A percentile compares a stretch with the other conserved stretches of the same genome.
These are phyloP conservation scores for Pyrenochaeta sp. DNA, from an alignment of 2,329 filamentous ascomycete genomes.

Conservation along the genomic window DNA sequence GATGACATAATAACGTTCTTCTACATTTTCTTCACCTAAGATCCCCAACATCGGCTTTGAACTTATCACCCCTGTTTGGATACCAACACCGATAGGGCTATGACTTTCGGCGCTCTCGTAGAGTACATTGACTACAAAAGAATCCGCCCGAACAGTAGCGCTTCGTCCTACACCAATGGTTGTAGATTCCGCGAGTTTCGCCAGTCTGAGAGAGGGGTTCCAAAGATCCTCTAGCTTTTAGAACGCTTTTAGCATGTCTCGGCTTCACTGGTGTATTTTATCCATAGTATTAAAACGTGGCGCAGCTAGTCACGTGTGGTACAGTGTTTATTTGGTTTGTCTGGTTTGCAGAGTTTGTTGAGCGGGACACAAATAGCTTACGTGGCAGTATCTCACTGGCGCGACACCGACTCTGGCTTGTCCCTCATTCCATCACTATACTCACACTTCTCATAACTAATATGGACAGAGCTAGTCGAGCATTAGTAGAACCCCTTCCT, in stretches of 20 bases:
- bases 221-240: too few relatives aligned
- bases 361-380: slow-evolving; percentile 1
- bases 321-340: slow-evolving; percentile 4
- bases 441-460: neutral
- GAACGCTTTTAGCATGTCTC: too few relatives aligned
- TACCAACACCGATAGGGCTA: slow-evolving; percentile 1
- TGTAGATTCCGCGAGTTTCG: slow-evolving; percentile 5
- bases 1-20: neutral
- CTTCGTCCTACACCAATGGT: slow-evolving; percentile 1
- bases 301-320: too few relatives aligned
- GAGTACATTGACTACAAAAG: slow-evolving; percentile 1
- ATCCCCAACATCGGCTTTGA: slow-evolving; percentile 3
- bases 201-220: too few relatives aligned
- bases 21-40: slow-evolving; percentile 1
- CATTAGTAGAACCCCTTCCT: slow-evolving; percentile 9
- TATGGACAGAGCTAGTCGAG: slow-evolving; percentile 14
- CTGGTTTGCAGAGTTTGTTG: slow-evolving; percentile 1
- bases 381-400: slow-evolving; percentile 2
- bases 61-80: slow-evolving; percentile 1
- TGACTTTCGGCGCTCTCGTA: slow-evolving; percentile 3
- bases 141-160: slow-evolving; percentile 1
- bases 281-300: too few relatives aligned
- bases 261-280: too few relatives aligned
- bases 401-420: neutral
- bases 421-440: neutral